Evolutionary conservation across 2,329 filamentous ascomycete species (phyloP).

Genomic region (Phoma herbarum): DNA sequence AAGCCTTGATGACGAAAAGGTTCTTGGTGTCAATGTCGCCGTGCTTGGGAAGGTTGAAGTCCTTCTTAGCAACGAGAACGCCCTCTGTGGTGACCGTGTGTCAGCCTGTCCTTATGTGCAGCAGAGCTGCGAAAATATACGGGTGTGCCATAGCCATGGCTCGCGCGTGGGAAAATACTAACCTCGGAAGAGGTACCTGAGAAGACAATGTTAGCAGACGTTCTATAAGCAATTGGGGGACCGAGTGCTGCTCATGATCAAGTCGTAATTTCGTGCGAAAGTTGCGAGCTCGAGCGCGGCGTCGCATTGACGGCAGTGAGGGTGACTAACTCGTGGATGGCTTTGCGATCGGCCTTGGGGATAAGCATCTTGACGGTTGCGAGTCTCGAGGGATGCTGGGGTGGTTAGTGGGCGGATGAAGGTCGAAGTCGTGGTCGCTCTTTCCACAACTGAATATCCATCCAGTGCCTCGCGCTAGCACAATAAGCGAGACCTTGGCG

Average conservation of each 20-base stretch:
- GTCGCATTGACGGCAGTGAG: conserved; percentile 29
- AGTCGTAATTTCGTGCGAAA: conserved; percentile 43
- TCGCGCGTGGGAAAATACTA: conserved; percentile 45
- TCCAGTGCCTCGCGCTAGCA: conserved; percentile 22
- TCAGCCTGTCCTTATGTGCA: conserved; percentile 54
- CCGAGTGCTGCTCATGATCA: conserved; percentile 37
- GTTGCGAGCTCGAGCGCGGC: conserved; percentile 38
- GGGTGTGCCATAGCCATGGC: conserved; percentile 52
- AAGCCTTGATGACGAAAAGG: conserved; percentile 98
- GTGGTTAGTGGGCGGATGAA: conserved; percentile 25
- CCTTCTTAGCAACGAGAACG: conserved; percentile 97
- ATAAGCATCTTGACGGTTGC: conserved; percentile 76
- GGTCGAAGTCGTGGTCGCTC: conserved; percentile 14
- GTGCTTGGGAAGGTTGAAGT: conserved; percentile 98
- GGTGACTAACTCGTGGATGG: conserved; percentile 98
- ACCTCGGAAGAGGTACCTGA: conserved; percentile 55
- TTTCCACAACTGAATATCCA: conserved; percentile 21
- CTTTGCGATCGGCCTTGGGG: conserved; percentile 99
- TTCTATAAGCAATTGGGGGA: conserved; percentile 19
- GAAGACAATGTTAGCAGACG: conserved; percentile 31
- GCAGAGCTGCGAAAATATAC: conserved; percentile 44
- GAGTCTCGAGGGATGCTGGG: conserved; percentile 37
- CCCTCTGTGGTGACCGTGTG: conserved; percentile 66
- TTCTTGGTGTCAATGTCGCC: conserved; percentile 99
- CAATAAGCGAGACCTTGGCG: conserved; percentile 22